Base-by-base conservation (phyloP, 1,139 yeast species). In the Ogataea hybrid region DNA sequence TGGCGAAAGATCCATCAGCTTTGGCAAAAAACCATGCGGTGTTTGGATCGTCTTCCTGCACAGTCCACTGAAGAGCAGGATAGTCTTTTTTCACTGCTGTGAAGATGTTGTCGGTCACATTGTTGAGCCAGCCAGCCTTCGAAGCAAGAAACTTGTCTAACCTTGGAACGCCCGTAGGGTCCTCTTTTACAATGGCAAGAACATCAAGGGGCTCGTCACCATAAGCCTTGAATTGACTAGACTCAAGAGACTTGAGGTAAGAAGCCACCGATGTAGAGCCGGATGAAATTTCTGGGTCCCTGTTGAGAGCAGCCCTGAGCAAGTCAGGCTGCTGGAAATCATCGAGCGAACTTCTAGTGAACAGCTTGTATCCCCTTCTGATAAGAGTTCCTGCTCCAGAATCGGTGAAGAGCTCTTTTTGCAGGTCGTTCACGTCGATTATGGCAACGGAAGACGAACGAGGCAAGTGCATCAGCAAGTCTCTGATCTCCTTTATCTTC, bases 311-410 rank as follows among this genome's bases (percentile, higher is more conserved):
- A 39, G 73, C 65, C 68, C 96, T 77, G 56, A 90, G 75, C 42
- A 80, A 70, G 60, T 87, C 96, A 11, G 83, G 81, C 56, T 84
- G 77, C 23, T 68, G 61, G 62, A 90, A 88, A 48, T 87, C 92
- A 39, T 71, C 69, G 47, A 88, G 70, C 32, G 84, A 76, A 53
- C 76, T 73, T 63, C 87, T 79, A 57, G 83, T 82, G 45, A 84
- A 68, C 53, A 92, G 75, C 68, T 88, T 88, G 70, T 92, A 88
- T 49, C 99, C 99, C 66, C 98, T 81, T 75, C 98, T 84, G 58
- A 92, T 89, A 70, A 92, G 75, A 39, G 99, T 92, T 61, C 99
- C 99, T 35, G 98, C 99, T 65, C 99, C 99, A 12, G 96, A 85
- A 63, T 94, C 98, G 39, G 99, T 92, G 68, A 92, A 92, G 60